phyloP scores from a whole-genome alignment of 371 early-diverging fungal genomes.

The Furculomyces boomerangus region DNA sequence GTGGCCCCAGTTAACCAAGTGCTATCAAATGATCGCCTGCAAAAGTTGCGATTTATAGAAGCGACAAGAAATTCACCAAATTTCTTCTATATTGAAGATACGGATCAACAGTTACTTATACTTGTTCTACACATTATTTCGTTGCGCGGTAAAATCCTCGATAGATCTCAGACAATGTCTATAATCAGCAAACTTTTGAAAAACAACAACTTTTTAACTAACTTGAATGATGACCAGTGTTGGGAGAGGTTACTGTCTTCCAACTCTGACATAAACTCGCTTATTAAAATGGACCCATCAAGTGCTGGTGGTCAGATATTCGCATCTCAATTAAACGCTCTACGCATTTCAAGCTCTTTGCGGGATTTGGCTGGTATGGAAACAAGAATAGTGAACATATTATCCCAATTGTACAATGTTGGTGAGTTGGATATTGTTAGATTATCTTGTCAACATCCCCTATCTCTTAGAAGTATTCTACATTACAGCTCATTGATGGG shows the following conservation, averaged over 20 bases:
- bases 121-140: constrained; percentile 68
- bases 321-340: constrained; percentile 3
- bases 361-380: constrained; percentile 17
- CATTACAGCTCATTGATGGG: constrained; percentile 28
- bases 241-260: not conserved
- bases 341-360: constrained; percentile 5
- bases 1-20: constrained; percentile 34
- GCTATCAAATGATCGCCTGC: constrained; percentile 3
- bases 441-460: constrained; percentile 12
- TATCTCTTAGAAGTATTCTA: constrained; percentile 23
- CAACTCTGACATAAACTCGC: constrained; percentile 3
- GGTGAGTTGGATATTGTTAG: constrained; percentile 5
- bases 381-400: constrained; percentile 5
- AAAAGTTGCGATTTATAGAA: not conserved
- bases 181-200: not conserved
- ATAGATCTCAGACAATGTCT: not conserved
- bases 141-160: constrained; percentile 22
- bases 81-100: constrained; percentile 51
- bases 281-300: constrained; percentile 3
- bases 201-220: not conserved
- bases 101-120: constrained; percentile 62
- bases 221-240: not conserved
- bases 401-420: constrained; percentile 4
- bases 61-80: constrained; percentile 4
- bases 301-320: constrained; percentile 6